These are phyloP conservation scores for Boletus fagicola DNA, from an alignment of 768 basidiomycete species.

Conservation along the genomic window DNA sequence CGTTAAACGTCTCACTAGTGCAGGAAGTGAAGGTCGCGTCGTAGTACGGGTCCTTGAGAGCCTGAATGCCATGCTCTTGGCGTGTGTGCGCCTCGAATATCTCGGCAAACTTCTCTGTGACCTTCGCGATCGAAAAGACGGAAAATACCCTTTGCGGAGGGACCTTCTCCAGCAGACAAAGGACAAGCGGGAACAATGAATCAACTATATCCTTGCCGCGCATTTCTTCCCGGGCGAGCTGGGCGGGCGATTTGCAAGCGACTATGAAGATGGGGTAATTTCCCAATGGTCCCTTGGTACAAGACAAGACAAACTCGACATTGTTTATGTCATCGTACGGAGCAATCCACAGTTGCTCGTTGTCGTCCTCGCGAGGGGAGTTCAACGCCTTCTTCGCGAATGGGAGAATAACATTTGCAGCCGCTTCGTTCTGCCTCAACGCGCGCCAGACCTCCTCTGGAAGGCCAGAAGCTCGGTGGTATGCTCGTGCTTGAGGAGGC, in stretches of 20 bases:
- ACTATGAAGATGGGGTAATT: conserved; percentile 19
- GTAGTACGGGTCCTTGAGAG: conserved; percentile 51
- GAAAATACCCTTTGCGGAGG: conserved; percentile 44
- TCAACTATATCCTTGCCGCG: not conserved
- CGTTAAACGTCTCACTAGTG: conserved; percentile 41
- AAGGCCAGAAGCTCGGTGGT: conserved; percentile 16
- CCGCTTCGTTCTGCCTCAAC: conserved; percentile 28
- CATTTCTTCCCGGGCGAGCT: conserved; percentile 12
- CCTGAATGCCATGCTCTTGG: conserved; percentile 19
- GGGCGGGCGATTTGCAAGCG: conserved; percentile 9
- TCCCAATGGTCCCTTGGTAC: not conserved
- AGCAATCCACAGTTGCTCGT: conserved; percentile 33
- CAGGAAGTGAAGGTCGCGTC: conserved; percentile 58
- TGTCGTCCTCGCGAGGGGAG: not conserved
- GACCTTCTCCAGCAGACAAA: conserved; percentile 11
- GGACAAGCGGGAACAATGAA: conserved; percentile 10
- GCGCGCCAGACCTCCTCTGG: conserved; percentile 28
- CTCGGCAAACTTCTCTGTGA: conserved; percentile 46
- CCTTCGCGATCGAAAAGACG: conserved; percentile 53
- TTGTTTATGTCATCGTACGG: conserved; percentile 18
- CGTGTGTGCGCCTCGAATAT: conserved; percentile 41
- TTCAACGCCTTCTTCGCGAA: conserved; percentile 33
- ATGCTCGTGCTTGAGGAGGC: conserved; percentile 1
- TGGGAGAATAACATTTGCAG: conserved; percentile 42
- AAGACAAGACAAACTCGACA: conserved; percentile 12